These are phyloP conservation scores for Auriculariales sp. DNA, from an alignment of 768 basidiomycete species.

Conservation along the genomic window DNA sequence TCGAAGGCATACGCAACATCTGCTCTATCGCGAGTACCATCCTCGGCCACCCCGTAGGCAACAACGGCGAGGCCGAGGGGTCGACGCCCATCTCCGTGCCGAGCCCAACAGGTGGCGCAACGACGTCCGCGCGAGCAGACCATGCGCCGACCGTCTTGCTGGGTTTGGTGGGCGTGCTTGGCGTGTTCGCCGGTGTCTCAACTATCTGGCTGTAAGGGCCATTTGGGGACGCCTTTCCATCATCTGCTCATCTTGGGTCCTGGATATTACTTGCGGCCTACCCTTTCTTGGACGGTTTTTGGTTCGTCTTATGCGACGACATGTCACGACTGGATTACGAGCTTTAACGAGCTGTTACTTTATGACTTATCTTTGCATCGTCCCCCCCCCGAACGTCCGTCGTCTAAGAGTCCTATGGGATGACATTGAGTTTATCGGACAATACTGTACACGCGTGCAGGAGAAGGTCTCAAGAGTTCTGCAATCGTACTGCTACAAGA, in stretches of 20 bases:
- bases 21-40: slow-evolving; percentile 38
- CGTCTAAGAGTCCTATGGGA: too few species aligned
- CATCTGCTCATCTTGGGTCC: not conserved
- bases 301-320: not conserved
- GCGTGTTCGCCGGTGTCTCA: not conserved
- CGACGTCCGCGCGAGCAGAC: not conserved
- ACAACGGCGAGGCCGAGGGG: slow-evolving; percentile 21
- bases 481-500: too few species aligned
- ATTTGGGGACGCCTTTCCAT: too few species aligned
- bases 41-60: slow-evolving; percentile 34
- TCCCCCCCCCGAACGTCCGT: too few species aligned
- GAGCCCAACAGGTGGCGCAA: not conserved
- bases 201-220: not conserved
- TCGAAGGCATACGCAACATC: slow-evolving; percentile 34
- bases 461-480: too few species aligned
- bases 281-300: not conserved
- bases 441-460: too few species aligned
- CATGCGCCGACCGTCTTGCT: not conserved
- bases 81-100: slow-evolving; percentile 8
- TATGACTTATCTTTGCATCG: too few species aligned
- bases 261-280: not conserved
- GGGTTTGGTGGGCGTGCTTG: not conserved
- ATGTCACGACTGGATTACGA: not conserved
- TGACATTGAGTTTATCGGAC: too few species aligned
- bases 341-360: too few species aligned